Evolutionary conservation across 352 stramenopile species (phyloP), one percentile per base, ranked within the genome.

Genomic region (Phytophthora foliorum): DNA sequence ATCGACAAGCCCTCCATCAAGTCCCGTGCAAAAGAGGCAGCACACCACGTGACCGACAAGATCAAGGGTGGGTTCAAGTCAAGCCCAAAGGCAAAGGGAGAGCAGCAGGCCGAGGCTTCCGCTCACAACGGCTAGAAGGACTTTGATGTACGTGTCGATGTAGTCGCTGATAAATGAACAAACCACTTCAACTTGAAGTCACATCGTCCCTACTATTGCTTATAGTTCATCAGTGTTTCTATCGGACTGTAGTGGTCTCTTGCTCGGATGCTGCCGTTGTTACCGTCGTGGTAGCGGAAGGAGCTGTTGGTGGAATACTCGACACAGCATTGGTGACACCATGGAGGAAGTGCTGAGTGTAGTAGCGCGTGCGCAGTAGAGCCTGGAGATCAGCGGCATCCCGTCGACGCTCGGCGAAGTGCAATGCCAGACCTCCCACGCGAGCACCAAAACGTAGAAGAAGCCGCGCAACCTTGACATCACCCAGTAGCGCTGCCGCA

Each of bases 401-500:
- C 14, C 75, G 79, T n/a, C 77, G 78, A 3, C 80, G 80, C 77
- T 94, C 86, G 25, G 86, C 86, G 57, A 94, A 93, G 51, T 93
- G 88, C 41, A 93, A 64, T 24, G 86, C 80, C 11, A 93, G 61
- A 0, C 82, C 87, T 17, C 80, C 77, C 17, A 93, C 83, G 6
- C 72, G 79, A 21, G 88, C 88, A 38, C 86, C 87, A 48, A 85
- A 91, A 44, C 82, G 73, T 32, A 95, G 68, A 57, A 95, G 73
- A 53, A 93, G 67, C 21, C 72, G 72, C 8, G 81, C 79, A 14
- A 90, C 68, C 24, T 89, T 82, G 50, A 80, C 65, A 69, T 93
- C 74, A 25, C 88, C 88, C 8, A 92, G 55, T 39, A 94, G 67
- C 10, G 77, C 77, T 31, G 88, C 88, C 19, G 86, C 83, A 64